Evolutionary conservation across 1,284 basidiomycete genomes (phyloP).

Genomic region (Fomitopsis pinicola): DNA sequence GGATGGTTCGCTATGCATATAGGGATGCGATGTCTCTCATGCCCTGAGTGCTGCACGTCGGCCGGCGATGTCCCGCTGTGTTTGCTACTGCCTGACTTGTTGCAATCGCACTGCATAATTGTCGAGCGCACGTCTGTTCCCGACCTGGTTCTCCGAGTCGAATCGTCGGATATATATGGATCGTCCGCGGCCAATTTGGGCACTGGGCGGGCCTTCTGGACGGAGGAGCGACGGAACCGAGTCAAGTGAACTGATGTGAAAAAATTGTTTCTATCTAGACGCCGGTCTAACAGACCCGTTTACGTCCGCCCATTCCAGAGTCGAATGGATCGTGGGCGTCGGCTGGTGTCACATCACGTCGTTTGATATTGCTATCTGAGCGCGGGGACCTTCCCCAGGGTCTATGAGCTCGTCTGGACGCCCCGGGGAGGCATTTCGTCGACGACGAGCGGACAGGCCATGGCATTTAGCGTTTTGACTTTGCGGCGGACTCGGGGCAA

Average conservation of each 20-base stretch:
- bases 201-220: slow-evolving; percentile 10
- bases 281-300: background rate
- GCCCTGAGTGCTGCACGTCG: slow-evolving; percentile 22
- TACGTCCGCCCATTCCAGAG: background rate
- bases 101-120: background rate
- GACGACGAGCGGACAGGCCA: background rate
- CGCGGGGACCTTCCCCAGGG: background rate
- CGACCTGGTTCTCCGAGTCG: background rate
- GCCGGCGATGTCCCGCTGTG: background rate
- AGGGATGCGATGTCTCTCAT: slow-evolving; percentile 49
- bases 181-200: slow-evolving; percentile 8
- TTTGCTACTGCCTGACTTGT: background rate
- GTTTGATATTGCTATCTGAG: background rate
- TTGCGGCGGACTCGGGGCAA: slow-evolving; percentile 5
- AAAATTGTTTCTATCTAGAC: slow-evolving; percentile 19
- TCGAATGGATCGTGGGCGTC: background rate
- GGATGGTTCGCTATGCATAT: slow-evolving; percentile 50
- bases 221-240: slow-evolving; percentile 23
- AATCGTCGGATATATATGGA: slow-evolving; percentile 5
- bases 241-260: slow-evolving; percentile 11
- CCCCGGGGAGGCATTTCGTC: background rate
- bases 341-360: background rate
- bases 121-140: background rate
- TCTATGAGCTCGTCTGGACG: too few relatives aligned
- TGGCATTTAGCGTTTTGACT: background rate